A percentile compares a stretch with the other conserved stretches of the same genome.
Conservation (phyloP, 352 stramenopile genomes). For the Pythium periplocum region DNA sequence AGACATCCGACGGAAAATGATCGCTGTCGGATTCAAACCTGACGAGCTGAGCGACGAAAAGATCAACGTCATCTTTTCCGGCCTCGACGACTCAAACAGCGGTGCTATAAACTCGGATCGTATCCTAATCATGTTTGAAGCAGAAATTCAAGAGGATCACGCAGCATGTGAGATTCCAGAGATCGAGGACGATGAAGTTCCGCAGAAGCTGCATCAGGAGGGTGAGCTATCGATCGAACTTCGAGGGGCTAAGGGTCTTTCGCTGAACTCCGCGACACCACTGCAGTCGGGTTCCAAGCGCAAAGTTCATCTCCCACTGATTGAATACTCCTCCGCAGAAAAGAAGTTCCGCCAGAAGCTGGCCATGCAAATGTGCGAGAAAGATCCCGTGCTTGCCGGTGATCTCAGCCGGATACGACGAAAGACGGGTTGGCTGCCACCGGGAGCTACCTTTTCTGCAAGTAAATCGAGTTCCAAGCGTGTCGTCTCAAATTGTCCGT, state of each 20-base stretch:
- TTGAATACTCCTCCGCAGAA: conserved; percentile 31
- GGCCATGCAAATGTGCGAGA: conserved; percentile 30
- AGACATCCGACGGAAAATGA: conserved; percentile 56
- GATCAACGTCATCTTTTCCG: conserved; percentile 56
- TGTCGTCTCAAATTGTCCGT: no score
- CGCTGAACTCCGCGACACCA: conserved; percentile 1
- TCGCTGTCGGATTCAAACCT: conserved; percentile 59
- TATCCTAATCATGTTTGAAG: conserved; percentile 60
- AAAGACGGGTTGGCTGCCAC: conserved; percentile 11
- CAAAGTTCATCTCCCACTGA: conserved; percentile 29
- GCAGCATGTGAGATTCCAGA: conserved; percentile 66
- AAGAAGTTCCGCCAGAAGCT: conserved; percentile 18
- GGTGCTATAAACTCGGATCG: conserved; percentile 37
- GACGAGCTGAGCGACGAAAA: conserved; percentile 71
- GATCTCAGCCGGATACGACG: no score
- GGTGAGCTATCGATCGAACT: conserved; percentile 60
- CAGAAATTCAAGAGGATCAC: conserved; percentile 71
- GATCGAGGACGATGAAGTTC: conserved; percentile 71
- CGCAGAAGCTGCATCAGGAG: conserved; percentile 65
- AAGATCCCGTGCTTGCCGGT: conserved; percentile 15
- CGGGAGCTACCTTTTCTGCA: neutral
- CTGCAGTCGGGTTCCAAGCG: conserved; percentile 13
- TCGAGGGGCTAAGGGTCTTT: conserved; percentile 46
- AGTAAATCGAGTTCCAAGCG: no score
- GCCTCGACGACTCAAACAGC: conserved; percentile 31